Evolutionary conservation across 352 stramenopile species (phyloP).

Genomic region (Thalassiosira livingstoniorum): DNA sequence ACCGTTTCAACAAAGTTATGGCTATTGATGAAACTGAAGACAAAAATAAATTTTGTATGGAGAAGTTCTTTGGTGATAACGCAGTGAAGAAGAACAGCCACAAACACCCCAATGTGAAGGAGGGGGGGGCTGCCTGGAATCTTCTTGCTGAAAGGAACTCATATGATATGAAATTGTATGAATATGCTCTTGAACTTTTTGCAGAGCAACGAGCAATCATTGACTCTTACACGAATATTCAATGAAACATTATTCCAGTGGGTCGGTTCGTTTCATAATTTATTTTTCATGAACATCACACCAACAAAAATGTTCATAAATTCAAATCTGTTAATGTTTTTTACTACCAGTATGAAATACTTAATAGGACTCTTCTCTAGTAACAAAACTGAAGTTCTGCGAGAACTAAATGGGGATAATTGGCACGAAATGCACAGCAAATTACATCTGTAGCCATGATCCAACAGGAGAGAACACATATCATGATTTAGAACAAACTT

Average conservation of each 20-base stretch:
- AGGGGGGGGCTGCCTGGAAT: constrained; percentile 24
- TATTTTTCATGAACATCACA: not conserved
- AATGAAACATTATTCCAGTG: not conserved
- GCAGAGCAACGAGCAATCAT: constrained; percentile 31
- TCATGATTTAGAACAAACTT: no score
- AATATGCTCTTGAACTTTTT: constrained; percentile 41
- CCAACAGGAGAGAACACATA: no score
- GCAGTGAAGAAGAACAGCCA: constrained; percentile 37
- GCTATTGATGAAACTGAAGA: constrained; percentile 13
- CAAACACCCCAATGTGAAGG: constrained; percentile 30
- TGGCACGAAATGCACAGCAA: no score
- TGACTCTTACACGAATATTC: not conserved
- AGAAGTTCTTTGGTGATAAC: constrained; percentile 2
- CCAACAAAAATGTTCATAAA: no score
- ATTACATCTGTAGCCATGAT: no score
- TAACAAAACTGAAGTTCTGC: no score
- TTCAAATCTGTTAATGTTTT: no score
- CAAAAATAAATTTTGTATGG: constrained; percentile 5
- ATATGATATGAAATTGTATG: constrained; percentile 40
- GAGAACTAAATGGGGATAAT: no score
- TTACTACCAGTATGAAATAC: no score
- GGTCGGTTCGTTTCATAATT: not conserved
- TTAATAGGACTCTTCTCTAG: no score
- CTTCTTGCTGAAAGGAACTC: constrained; percentile 23
- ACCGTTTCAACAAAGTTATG: constrained; percentile 24